Percentiles rank a stretch among this genome's conserved stretches.
phyloP scores from a whole-genome alignment of 2,329 filamentous ascomycete genomes.

The Verticillium zaregamsianum region DNA sequence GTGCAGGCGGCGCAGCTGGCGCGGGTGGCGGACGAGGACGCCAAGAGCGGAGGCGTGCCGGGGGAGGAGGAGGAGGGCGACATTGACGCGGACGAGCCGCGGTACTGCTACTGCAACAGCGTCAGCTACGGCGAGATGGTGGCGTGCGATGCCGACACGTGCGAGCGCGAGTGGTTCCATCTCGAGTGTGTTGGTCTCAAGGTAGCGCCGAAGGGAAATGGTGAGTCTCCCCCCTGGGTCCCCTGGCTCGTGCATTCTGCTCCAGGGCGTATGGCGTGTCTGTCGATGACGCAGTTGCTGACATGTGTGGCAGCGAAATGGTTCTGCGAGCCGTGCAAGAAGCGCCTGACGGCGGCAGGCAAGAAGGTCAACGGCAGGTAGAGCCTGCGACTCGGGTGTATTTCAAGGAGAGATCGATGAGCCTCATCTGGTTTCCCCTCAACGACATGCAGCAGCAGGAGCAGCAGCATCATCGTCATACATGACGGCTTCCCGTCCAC shows the following conservation, averaged over 20 bases:
- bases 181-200: slow-evolving; percentile 76
- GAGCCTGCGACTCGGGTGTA: slow-evolving; percentile 9
- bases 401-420: not conserved
- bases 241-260: not conserved
- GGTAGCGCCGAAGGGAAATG: slow-evolving; percentile 71
- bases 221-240: slow-evolving; percentile 43
- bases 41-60: slow-evolving; percentile 29
- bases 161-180: slow-evolving; percentile 79
- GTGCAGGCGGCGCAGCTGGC: slow-evolving; percentile 35
- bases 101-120: slow-evolving; percentile 76
- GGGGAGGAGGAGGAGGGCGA: slow-evolving; percentile 46
- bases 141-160: slow-evolving; percentile 70
- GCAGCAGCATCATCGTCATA: not conserved
- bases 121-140: slow-evolving; percentile 85
- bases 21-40: slow-evolving; percentile 33
- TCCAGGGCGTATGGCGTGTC: not conserved
- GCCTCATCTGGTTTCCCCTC: no score
- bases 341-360: slow-evolving; percentile 52
- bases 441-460: not conserved
- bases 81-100: slow-evolving; percentile 66
- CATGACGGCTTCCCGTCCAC: no score
- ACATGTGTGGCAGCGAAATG: slow-evolving; percentile 60
- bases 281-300: slow-evolving; percentile 17
- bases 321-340: slow-evolving; percentile 78
- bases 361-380: slow-evolving; percentile 48